Percentiles rank a stretch among this genome's conserved stretches.
These are phyloP conservation scores for Pichia heedii DNA, from an alignment of 805 yeast genomes.

Conservation along the genomic window DNA sequence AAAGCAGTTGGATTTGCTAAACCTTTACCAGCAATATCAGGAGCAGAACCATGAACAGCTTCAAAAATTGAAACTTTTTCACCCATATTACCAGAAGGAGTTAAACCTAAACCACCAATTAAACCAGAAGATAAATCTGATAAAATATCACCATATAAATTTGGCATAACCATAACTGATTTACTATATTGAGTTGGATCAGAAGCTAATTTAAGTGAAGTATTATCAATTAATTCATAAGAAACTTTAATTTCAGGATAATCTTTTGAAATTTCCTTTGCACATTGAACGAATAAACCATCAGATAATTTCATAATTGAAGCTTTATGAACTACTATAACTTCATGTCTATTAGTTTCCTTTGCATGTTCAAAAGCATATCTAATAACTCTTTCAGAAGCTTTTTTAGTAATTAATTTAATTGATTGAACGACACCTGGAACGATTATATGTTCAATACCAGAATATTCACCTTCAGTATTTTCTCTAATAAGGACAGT, in stretches of 20 bases:
- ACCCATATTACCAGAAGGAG: constrained; percentile 99
- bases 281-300: constrained; percentile 90
- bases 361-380: constrained; percentile 96
- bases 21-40: constrained; percentile 98
- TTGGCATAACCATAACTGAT: constrained; percentile 94
- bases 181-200: constrained; percentile 84
- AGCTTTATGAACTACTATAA: constrained; percentile 95
- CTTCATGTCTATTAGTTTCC: constrained; percentile 77
- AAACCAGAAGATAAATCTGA: constrained; percentile 96
- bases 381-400: constrained; percentile 93
- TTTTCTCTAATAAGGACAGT: constrained; percentile 96
- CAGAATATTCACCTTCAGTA: constrained; percentile 99
- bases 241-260: constrained; percentile 83
- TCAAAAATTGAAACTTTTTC: constrained; percentile 95
- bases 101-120: constrained; percentile 97
- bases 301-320: constrained; percentile 97
- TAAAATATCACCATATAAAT: constrained; percentile 98
- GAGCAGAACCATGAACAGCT: constrained; percentile 99
- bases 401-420: constrained; percentile 92
- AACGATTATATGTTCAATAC: constrained; percentile 95
- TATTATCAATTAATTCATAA: constrained; percentile 90
- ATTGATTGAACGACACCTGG: constrained; percentile 99
- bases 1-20: constrained; percentile 98
- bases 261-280: constrained; percentile 80
- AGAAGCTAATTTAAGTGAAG: constrained; percentile 81